Percentiles rank a stretch among this genome's conserved stretches.
phyloP scores from a whole-genome alignment of 495 filamentous ascomycete genomes.

The Neurospora cerealis region DNA sequence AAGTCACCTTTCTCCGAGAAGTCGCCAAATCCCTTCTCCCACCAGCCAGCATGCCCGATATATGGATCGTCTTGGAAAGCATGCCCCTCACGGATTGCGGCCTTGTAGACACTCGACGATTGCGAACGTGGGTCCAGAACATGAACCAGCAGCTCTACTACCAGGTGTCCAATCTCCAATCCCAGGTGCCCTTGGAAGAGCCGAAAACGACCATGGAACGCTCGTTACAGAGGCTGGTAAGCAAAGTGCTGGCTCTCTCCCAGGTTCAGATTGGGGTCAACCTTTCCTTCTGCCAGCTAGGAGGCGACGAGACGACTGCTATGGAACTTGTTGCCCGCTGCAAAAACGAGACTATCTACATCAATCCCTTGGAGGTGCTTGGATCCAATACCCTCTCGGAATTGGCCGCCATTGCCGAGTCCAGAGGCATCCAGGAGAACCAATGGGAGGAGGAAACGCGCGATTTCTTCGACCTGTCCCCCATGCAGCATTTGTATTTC shows the following conservation, averaged over 20 bases:
- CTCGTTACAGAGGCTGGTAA: constrained; percentile 27
- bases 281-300: constrained; percentile 31
- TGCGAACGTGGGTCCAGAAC: constrained; percentile 41
- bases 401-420: constrained; percentile 26
- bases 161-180: constrained; percentile 31
- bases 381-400: constrained; percentile 20
- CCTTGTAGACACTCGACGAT: constrained; percentile 28
- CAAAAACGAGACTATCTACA: constrained; percentile 30
- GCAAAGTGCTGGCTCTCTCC: constrained; percentile 27
- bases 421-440: constrained; percentile 20
- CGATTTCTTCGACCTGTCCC: constrained; percentile 53
- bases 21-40: constrained; percentile 17
- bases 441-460: constrained; percentile 28
- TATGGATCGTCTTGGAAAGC: constrained; percentile 34
- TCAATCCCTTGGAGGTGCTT: constrained; percentile 21
- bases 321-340: constrained; percentile 27
- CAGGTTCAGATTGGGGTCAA: constrained; percentile 32
- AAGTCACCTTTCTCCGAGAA: constrained; percentile 24
- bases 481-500: constrained; percentile 65
- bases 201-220: constrained; percentile 29
- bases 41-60: constrained; percentile 22
- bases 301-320: constrained; percentile 35
- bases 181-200: constrained; percentile 21
- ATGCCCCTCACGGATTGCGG: constrained; percentile 33
- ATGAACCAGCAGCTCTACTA: constrained; percentile 34